Percentiles rank a stretch among this genome's conserved stretches.
phyloP scores from a whole-genome alignment of 2,329 filamentous ascomycete species.

The Colletotrichum endophyticum region DNA sequence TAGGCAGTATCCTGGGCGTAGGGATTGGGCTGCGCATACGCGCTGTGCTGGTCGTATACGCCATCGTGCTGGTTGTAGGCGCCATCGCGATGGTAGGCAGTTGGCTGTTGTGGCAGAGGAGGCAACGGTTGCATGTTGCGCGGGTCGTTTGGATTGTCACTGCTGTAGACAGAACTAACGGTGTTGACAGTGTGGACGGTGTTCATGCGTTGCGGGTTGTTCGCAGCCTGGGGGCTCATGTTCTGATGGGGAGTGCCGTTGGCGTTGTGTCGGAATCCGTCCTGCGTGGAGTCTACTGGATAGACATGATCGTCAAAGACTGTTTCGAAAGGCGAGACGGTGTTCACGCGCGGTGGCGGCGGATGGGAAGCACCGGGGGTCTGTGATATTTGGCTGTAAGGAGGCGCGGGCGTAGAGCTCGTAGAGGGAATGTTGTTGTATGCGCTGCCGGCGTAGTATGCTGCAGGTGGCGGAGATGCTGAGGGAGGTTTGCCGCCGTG shows the following conservation, averaged over 20 bases:
- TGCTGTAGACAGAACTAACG: slow-evolving; percentile 4
- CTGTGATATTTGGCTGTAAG: slow-evolving; percentile 32
- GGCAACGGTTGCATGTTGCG: not conserved
- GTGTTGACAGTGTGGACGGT: slow-evolving; percentile 9
- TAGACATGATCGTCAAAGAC: slow-evolving; percentile 74
- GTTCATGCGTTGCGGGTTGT: slow-evolving; percentile 25
- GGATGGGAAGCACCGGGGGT: slow-evolving; percentile 24
- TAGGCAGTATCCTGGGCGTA: slow-evolving; percentile 63
- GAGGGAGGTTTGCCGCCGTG: slow-evolving; percentile 43
- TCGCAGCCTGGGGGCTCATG: not conserved
- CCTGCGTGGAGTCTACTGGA: slow-evolving; percentile 50
- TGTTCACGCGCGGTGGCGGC: slow-evolving; percentile 38
- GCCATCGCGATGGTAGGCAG: not conserved
- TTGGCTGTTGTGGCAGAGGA: not conserved
- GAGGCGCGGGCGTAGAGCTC: slow-evolving; percentile 40
- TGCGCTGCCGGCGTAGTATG: slow-evolving; percentile 42
- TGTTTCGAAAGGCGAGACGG: slow-evolving; percentile 65
- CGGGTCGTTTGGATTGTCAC: slow-evolving; percentile 1
- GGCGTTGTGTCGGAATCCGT: slow-evolving; percentile 28
- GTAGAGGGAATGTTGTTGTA: slow-evolving; percentile 47
- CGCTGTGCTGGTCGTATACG: slow-evolving; percentile 26
- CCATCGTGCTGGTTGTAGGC: not conserved
- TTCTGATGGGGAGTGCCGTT: slow-evolving; percentile 2
- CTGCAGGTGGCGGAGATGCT: slow-evolving; percentile 40
- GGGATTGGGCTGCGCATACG: slow-evolving; percentile 43